These are phyloP conservation scores for Anisodus acutangulus DNA, from an alignment of 257 asterid genomes.

Conservation along the genomic window DNA sequence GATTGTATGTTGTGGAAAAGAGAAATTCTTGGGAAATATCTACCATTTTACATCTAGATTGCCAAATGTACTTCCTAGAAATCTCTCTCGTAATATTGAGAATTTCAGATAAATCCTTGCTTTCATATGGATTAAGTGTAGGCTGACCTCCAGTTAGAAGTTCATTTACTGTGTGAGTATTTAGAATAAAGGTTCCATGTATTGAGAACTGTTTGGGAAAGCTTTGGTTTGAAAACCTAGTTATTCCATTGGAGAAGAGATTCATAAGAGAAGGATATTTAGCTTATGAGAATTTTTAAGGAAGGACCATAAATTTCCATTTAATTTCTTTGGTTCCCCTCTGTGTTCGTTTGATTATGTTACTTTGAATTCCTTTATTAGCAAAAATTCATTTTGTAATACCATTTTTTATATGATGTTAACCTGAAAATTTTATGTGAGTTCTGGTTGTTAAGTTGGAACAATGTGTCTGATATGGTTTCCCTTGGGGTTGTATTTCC, in stretches of 20 bases:
- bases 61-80: neutral
- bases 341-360: neutral
- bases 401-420: neutral
- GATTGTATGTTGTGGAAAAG: neutral
- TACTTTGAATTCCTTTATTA: neutral
- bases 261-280: neutral
- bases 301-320: neutral
- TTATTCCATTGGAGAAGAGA: conserved; percentile 11
- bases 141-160: neutral
- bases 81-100: neutral
- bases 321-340: neutral
- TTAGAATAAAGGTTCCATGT: neutral
- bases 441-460: neutral
- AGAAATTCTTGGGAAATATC: neutral
- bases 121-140: neutral
- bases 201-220: neutral
- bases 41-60: neutral
- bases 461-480: neutral
- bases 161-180: conserved; percentile 1
- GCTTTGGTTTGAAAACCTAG: neutral
- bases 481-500: conserved; percentile 13
- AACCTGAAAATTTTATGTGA: conserved; percentile 26
- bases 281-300: neutral
- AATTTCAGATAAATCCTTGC: neutral
- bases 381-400: neutral